Conservation (phyloP, 768 basidiomycete genomes). For the Suillus decipiens region DNA sequence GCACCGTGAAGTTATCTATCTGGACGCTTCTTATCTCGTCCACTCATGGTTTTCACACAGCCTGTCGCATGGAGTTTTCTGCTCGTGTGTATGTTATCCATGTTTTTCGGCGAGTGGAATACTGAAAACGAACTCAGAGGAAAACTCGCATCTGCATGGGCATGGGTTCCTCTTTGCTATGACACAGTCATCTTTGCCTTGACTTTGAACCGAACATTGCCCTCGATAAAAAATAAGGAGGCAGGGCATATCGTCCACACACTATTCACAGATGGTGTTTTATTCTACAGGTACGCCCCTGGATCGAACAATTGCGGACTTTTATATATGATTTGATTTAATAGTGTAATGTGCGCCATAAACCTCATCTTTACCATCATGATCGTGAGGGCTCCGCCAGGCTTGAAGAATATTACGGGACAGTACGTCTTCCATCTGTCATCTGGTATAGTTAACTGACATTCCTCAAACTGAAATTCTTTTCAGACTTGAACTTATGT, state of each 20-base stretch:
- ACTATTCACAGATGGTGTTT: constrained; percentile 32
- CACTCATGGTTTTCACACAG: constrained; percentile 21
- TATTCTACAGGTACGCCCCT: constrained; percentile 36
- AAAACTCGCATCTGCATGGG: constrained; percentile 35
- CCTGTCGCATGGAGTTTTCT: constrained; percentile 43
- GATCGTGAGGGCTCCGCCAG: constrained; percentile 32
- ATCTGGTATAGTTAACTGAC: background rate
- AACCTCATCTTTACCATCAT: constrained; percentile 42
- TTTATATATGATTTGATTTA: background rate
- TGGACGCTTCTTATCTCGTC: constrained; percentile 25
- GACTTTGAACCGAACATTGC: constrained; percentile 34
- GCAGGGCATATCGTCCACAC: constrained; percentile 24
- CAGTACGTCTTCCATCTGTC: constrained; percentile 23
- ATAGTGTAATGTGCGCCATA: constrained; percentile 39
- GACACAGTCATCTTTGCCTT: constrained; percentile 39
- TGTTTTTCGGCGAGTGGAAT: background rate
- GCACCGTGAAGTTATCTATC: constrained; percentile 13
- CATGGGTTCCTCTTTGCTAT: constrained; percentile 43
- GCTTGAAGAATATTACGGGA: constrained; percentile 39
- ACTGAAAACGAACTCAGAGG: constrained; percentile 15
- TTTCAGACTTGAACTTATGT: constrained; percentile 6
- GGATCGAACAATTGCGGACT: background rate
- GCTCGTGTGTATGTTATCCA: constrained; percentile 19
- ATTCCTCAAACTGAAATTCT: background rate
- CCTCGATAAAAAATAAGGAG: constrained; percentile 19